phyloP scores from a whole-genome alignment of 768 basidiomycete species.

The Rhodotorula kratochvilovae region DNA sequence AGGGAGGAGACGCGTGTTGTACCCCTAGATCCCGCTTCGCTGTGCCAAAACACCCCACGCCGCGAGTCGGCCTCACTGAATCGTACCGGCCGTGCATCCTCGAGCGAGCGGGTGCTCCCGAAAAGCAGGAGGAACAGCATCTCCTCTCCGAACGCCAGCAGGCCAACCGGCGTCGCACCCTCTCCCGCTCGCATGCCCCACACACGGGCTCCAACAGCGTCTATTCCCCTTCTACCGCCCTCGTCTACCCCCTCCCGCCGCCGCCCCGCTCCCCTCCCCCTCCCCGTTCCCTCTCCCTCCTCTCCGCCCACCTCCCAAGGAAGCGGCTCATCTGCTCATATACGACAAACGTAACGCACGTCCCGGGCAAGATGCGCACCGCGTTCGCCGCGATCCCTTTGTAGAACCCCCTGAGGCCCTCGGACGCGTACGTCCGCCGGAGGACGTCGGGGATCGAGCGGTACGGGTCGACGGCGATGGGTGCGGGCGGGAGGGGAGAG shows the following conservation, averaged over 20 bases:
- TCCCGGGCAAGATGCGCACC: constrained; percentile 89
- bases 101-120: no score
- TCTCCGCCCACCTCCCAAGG: constrained; percentile 18
- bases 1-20: background rate
- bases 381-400: constrained; percentile 91
- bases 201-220: no score
- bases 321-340: constrained; percentile 55
- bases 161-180: no score
- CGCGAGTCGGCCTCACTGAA: no score
- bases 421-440: constrained; percentile 70
- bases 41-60: background rate
- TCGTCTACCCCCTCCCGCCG: no score
- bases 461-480: constrained; percentile 61
- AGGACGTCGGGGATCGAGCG: constrained; percentile 79
- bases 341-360: constrained; percentile 95
- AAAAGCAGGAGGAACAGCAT: no score
- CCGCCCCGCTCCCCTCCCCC: background rate
- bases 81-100: no score
- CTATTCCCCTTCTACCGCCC: background rate
- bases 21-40: background rate
- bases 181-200: no score
- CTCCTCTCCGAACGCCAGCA: no score
- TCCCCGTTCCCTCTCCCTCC: background rate
- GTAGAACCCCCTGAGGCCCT: constrained; percentile 83
- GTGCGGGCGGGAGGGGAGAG: background rate